These are phyloP conservation scores for Calocera cornea DNA, from an alignment of 768 basidiomycete genomes.

Conservation along the genomic window DNA sequence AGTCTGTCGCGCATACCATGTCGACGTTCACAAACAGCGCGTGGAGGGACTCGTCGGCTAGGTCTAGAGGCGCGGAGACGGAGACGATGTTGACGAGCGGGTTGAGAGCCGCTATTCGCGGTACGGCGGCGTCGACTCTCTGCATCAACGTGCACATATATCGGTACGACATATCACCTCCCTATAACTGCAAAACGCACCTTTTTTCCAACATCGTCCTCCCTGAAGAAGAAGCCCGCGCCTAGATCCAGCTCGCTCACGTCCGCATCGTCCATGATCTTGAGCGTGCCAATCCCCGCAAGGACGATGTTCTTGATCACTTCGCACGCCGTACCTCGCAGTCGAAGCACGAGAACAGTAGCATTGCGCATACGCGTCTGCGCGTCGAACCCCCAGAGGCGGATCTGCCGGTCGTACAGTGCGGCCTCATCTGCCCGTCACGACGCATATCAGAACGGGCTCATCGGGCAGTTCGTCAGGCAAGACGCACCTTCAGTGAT, in stretches of 20 bases:
- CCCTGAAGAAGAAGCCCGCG: constrained; percentile 84
- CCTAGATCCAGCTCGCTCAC: constrained; percentile 81
- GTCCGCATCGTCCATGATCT: constrained; percentile 64
- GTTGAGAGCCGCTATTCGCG: constrained; percentile 78
- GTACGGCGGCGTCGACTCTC: constrained; percentile 75
- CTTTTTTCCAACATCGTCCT: constrained; percentile 82
- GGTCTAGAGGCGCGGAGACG: constrained; percentile 35
- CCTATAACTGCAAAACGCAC: constrained; percentile 31
- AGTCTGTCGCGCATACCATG: constrained; percentile 78
- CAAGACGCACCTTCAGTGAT: constrained; percentile 46
- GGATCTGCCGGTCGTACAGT: constrained; percentile 92
- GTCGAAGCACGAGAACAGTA: constrained; percentile 66
- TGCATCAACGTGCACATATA: constrained; percentile 23
- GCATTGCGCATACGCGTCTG: constrained; percentile 95
- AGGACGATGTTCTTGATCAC: constrained; percentile 95
- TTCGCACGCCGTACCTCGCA: constrained; percentile 80
- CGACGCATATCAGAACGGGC: constrained; percentile 18
- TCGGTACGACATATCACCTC: background rate
- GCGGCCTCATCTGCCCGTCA: constrained; percentile 46
- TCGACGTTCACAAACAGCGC: constrained; percentile 53
- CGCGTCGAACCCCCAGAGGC: constrained; percentile 95
- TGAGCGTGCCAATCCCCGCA: constrained; percentile 81
- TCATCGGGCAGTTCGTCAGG: background rate
- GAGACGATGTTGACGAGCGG: constrained; percentile 77
- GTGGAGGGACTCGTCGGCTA: constrained; percentile 42